A percentile compares a stretch with the other conserved stretches of the same genome.
Conservation (phyloP, 192 early-diverging fungal species). For the Phlyctochytrium arcticum region DNA sequence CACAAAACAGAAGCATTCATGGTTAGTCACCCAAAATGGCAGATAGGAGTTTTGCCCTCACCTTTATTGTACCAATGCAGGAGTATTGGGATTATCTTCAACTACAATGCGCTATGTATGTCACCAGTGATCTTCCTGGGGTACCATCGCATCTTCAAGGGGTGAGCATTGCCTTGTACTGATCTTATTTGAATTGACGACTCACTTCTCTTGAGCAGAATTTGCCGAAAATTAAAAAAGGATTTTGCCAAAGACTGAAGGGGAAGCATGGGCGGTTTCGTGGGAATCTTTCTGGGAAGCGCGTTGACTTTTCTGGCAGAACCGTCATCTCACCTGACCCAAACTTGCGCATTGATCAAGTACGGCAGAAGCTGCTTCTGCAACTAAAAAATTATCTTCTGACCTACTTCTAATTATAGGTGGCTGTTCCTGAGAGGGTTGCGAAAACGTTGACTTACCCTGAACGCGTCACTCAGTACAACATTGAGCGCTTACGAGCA, state of each 20-base stretch:
- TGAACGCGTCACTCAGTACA: slow-evolving; percentile 86
- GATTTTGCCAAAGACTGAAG: slow-evolving; percentile 95
- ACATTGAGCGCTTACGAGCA: slow-evolving; percentile 73
- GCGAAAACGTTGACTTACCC: slow-evolving; percentile 94
- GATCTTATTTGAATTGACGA: slow-evolving; percentile 3
- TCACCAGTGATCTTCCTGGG: slow-evolving; percentile 93
- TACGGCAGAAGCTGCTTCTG: slow-evolving; percentile 25
- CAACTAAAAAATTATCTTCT: no score
- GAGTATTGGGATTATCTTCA: slow-evolving; percentile 98
- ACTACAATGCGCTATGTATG: slow-evolving; percentile 91
- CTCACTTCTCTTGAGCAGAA: slow-evolving; percentile 35
- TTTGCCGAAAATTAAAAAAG: slow-evolving; percentile 62
- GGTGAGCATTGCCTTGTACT: not conserved
- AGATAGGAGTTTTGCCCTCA: not conserved
- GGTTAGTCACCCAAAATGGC: not conserved
- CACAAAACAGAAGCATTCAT: slow-evolving; percentile 20
- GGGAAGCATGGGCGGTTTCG: slow-evolving; percentile 99
- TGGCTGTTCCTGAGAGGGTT: slow-evolving; percentile 87
- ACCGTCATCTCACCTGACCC: slow-evolving; percentile 99
- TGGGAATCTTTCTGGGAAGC: slow-evolving; percentile 98
- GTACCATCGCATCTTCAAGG: slow-evolving; percentile 60
- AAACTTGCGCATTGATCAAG: slow-evolving; percentile 95
- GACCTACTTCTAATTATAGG: slow-evolving; percentile 34
- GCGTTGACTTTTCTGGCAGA: slow-evolving; percentile 97
- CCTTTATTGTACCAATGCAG: slow-evolving; percentile 23